These are phyloP conservation scores for Austroboletus eburneus DNA, from an alignment of 768 basidiomycete genomes.

Conservation along the genomic window DNA sequence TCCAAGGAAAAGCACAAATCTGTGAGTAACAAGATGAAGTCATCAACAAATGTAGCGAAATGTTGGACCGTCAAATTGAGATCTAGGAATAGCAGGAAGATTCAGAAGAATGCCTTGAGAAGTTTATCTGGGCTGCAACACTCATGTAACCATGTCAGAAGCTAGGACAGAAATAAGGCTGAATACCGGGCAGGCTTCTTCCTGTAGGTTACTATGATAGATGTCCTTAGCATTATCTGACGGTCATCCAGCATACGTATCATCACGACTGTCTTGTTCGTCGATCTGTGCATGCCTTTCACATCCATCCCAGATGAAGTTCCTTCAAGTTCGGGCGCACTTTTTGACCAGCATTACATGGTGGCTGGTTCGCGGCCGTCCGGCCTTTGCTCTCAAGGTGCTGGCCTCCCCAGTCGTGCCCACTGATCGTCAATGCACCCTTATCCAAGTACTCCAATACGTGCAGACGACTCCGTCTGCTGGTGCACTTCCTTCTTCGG, in stretches of 20 bases:
- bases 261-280: constrained; percentile 62
- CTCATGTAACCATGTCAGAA: constrained; percentile 61
- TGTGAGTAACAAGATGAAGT: constrained; percentile 34
- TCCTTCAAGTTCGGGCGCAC: constrained; percentile 62
- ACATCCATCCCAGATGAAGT: constrained; percentile 50
- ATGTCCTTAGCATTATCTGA: constrained; percentile 2
- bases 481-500: constrained; percentile 28
- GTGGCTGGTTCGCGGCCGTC: constrained; percentile 58
- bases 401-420: constrained; percentile 41
- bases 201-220: constrained; percentile 40
- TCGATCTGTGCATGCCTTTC: constrained; percentile 49
- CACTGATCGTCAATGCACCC: constrained; percentile 14
- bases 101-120: constrained; percentile 52
- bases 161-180: constrained; percentile 36
- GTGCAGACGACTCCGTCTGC: constrained; percentile 14
- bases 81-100: constrained; percentile 35
- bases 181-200: constrained; percentile 65
- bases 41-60: constrained; percentile 39
- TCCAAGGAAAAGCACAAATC: constrained; percentile 32
- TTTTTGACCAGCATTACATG: constrained; percentile 47
- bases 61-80: constrained; percentile 43
- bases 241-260: constrained; percentile 51
- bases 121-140: constrained; percentile 53
- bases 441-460: constrained; percentile 23
- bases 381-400: constrained; percentile 42